These are phyloP conservation scores for Hyphopichia homilentoma DNA, from an alignment of 805 yeast species.

Conservation along the genomic window DNA sequence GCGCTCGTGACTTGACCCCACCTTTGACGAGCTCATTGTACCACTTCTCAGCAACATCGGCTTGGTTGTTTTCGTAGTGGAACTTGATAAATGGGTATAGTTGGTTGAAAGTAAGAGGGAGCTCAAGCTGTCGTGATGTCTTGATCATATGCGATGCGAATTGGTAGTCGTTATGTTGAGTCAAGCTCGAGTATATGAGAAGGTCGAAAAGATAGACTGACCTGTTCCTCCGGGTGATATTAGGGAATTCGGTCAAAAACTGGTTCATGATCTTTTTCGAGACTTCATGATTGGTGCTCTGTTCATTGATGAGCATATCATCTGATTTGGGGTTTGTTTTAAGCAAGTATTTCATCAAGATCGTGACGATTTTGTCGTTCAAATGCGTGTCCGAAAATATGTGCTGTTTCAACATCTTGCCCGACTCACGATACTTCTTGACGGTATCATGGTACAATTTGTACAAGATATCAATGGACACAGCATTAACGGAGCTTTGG, in stretches of 20 bases:
- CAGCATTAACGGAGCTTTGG: slow-evolving; percentile 10
- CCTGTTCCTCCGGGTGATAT: slow-evolving; percentile 10
- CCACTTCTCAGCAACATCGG: slow-evolving; percentile 33
- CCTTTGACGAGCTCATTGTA: slow-evolving; percentile 28
- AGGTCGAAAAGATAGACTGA: slow-evolving; percentile 25
- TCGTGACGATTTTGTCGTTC: slow-evolving; percentile 15
- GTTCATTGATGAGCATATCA: slow-evolving; percentile 9
- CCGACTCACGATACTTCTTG: not conserved
- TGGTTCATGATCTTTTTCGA: slow-evolving; percentile 25
- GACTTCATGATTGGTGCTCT: slow-evolving; percentile 12
- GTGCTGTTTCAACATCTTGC: not conserved
- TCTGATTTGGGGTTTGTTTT: slow-evolving; percentile 14
- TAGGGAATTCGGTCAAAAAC: slow-evolving; percentile 14
- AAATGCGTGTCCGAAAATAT: slow-evolving; percentile 10
- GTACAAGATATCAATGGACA: slow-evolving; percentile 17
- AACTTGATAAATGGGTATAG: slow-evolving; percentile 34
- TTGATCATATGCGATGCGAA: slow-evolving; percentile 31
- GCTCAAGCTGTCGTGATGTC: slow-evolving; percentile 17
- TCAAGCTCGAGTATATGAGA: slow-evolving; percentile 26
- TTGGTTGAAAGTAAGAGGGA: slow-evolving; percentile 39
- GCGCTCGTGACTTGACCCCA: slow-evolving; percentile 27
- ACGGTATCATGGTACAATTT: slow-evolving; percentile 14
- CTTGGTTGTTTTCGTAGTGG: slow-evolving; percentile 29
- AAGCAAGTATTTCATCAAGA: slow-evolving; percentile 23
- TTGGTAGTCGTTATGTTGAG: slow-evolving; percentile 27